These are phyloP conservation scores for Trypanosoma avium DNA, from an alignment of 208 protist species.

Conservation along the genomic window DNA sequence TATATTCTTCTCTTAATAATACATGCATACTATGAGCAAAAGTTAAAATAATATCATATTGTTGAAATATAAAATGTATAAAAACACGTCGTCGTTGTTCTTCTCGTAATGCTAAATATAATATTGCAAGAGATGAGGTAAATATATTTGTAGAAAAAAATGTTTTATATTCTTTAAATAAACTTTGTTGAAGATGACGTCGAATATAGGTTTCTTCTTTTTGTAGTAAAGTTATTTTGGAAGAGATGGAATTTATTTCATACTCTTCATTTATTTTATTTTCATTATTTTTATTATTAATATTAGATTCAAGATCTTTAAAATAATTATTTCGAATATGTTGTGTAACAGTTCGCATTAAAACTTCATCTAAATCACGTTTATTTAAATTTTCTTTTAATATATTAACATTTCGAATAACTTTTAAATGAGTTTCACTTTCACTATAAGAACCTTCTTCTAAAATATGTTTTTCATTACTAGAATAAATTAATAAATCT, in stretches of 20 bases:
- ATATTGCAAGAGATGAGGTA: constrained; percentile 19
- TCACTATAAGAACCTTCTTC: constrained; percentile 12
- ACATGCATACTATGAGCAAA: constrained; percentile 25
- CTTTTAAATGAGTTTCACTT: constrained; percentile 18
- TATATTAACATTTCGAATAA: neutral
- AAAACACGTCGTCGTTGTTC: constrained; percentile 47
- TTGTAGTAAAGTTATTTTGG: constrained; percentile 27
- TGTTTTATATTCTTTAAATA: constrained; percentile 20
- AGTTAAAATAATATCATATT: constrained; percentile 52
- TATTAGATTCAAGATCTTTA: too few species aligned
- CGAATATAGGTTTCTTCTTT: constrained; percentile 53
- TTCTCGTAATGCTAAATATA: constrained; percentile 46
- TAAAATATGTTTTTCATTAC: neutral
- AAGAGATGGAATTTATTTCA: neutral
- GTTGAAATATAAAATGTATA: constrained; percentile 41
- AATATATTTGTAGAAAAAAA: constrained; percentile 33
- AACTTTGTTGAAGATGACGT: constrained; percentile 25
- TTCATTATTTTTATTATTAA: neutral
- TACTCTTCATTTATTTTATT: neutral
- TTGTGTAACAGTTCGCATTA: too few species aligned
- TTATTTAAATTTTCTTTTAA: constrained; percentile 8
- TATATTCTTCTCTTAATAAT: constrained; percentile 14
- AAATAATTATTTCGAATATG: too few species aligned
- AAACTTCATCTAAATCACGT: neutral
- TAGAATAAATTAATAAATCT: constrained; percentile 1